These are phyloP conservation scores for Urochloa ruziziensis DNA, from an alignment of 176 grass and related monocot genomes.

Conservation along the genomic window DNA sequence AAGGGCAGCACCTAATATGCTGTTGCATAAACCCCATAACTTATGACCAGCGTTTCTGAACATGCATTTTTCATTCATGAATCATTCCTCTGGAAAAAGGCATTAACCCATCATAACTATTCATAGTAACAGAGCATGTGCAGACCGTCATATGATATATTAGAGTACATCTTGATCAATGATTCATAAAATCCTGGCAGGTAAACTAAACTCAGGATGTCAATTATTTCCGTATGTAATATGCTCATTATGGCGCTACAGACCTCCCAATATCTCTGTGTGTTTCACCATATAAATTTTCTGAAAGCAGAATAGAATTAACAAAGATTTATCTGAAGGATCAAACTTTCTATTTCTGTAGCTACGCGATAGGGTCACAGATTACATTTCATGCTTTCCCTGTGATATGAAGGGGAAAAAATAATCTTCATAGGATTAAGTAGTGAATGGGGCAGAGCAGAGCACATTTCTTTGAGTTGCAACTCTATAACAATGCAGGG, in stretches of 20 bases:
- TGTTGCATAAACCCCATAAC: neutral
- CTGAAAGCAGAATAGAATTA: neutral
- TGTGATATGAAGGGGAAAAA: neutral
- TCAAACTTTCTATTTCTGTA: neutral
- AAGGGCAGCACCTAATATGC: neutral
- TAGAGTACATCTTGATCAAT: neutral
- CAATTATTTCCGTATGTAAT: neutral
- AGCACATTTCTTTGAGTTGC: neutral
- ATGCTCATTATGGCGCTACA: neutral
- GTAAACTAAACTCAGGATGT: neutral
- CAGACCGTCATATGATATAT: neutral
- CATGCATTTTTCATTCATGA: slow-evolving; percentile 2
- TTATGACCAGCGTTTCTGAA: neutral
- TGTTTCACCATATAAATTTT: neutral
- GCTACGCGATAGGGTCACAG: neutral
- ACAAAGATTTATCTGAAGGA: neutral
- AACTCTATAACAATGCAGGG: neutral
- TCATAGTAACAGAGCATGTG: neutral
- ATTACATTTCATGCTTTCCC: neutral
- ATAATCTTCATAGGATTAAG: neutral
- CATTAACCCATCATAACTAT: neutral
- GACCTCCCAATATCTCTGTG: neutral
- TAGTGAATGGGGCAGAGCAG: neutral
- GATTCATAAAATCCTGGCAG: neutral
- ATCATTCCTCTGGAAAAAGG: neutral